Conservation (phyloP, 805 yeast species). For the Hanseniaspora hatyaiensis region DNA sequence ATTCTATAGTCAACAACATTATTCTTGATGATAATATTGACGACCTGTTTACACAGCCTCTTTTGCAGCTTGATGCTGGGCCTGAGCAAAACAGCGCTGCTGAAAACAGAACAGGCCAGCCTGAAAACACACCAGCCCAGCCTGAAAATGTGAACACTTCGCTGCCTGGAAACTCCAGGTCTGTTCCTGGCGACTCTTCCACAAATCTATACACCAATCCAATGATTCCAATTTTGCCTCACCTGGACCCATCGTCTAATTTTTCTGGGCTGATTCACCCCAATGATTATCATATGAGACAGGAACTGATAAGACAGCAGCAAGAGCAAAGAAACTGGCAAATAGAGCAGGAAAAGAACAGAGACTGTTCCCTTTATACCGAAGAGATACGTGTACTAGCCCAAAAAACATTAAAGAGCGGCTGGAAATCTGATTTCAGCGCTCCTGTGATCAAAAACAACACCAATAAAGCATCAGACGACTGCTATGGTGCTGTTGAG, state of each 20-base stretch:
- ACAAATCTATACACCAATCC: slow-evolving; percentile 6
- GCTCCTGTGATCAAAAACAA: background rate
- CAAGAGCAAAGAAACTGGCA: slow-evolving; percentile 27
- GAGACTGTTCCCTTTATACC: slow-evolving; percentile 38
- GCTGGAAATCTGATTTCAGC: slow-evolving; percentile 87
- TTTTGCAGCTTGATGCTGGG: background rate
- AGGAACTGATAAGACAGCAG: slow-evolving; percentile 27
- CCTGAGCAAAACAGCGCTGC: no score
- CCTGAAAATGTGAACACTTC: background rate
- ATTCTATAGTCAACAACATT: slow-evolving; percentile 24
- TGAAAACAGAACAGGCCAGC: no score
- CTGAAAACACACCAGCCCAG: no score
- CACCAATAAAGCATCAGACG: slow-evolving; percentile 9
- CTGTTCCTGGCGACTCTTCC: slow-evolving; percentile 7
- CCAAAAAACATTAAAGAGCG: slow-evolving; percentile 71
- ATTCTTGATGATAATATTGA: slow-evolving; percentile 14
- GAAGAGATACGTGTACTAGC: slow-evolving; percentile 68
- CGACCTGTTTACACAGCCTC: slow-evolving; percentile 2
- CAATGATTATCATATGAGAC: slow-evolving; percentile 30
- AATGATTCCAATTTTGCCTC: background rate
- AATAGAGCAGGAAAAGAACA: slow-evolving; percentile 26
- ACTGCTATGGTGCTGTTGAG: slow-evolving; percentile 67
- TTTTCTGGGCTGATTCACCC: slow-evolving; percentile 24
- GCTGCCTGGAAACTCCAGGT: background rate
- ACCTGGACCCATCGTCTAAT: slow-evolving; percentile 9